Conservation (phyloP, 2,329 filamentous ascomycete species). For the Calycina marina region DNA sequence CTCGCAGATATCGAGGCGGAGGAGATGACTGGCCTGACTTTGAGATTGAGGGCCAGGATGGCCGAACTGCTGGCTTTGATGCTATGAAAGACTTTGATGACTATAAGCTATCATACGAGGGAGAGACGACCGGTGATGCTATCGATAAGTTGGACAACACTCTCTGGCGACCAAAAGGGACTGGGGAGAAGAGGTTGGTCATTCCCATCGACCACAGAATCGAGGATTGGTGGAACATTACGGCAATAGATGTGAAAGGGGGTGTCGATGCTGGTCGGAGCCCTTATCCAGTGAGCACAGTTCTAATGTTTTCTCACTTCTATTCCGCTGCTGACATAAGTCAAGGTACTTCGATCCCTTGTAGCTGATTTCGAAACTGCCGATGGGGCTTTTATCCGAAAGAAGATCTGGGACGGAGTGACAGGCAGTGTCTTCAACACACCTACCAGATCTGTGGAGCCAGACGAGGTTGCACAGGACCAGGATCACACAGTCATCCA, state of each 20-base stretch:
- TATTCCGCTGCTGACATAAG: too few species aligned
- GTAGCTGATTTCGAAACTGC: slow-evolving; percentile 8
- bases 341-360: slow-evolving; percentile 9
- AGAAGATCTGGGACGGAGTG: slow-evolving; percentile 18
- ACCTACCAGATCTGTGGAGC: slow-evolving; percentile 9
- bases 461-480: slow-evolving; percentile 1
- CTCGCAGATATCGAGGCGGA: too few species aligned
- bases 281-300: slow-evolving; percentile 16
- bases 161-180: slow-evolving; percentile 16
- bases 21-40: not conserved
- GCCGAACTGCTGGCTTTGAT: slow-evolving; percentile 10
- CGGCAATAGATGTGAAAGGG: slow-evolving; percentile 12
- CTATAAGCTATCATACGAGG: slow-evolving; percentile 1
- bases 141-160: slow-evolving; percentile 14
- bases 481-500: slow-evolving; percentile 1
- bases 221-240: slow-evolving; percentile 4
- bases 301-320: too few species aligned
- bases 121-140: slow-evolving; percentile 1
- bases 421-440: slow-evolving; percentile 19
- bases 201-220: slow-evolving; percentile 12
- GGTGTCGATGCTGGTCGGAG: slow-evolving; percentile 19
- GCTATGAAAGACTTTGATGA: slow-evolving; percentile 10
- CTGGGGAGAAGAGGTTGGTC: slow-evolving; percentile 11
- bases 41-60: slow-evolving; percentile 6
- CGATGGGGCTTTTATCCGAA: slow-evolving; percentile 1